Evolutionary conservation across 345 rosid species (phyloP).

Genomic region (Excoecaria agallocha): DNA sequence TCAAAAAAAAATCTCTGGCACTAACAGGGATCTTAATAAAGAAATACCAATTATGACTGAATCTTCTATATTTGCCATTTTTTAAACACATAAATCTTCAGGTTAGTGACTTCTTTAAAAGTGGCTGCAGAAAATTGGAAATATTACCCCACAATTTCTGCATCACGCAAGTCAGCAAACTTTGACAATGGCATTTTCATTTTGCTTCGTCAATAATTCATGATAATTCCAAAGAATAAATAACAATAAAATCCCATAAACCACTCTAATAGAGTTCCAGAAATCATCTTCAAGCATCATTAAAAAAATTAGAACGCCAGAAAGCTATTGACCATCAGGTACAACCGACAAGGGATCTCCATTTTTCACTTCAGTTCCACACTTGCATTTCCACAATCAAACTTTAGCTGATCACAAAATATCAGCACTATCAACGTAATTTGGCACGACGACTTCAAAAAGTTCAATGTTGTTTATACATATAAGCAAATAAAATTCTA

Average conservation of each 20-base stretch:
- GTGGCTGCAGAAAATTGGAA: too few relatives aligned
- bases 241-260: neutral
- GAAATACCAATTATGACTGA: too few relatives aligned
- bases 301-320: neutral
- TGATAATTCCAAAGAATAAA: too few relatives aligned
- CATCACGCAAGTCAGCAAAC: too few relatives aligned
- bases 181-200: too few relatives aligned
- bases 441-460: neutral
- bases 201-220: too few relatives aligned
- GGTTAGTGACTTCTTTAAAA: too few relatives aligned
- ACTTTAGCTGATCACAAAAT: neutral
- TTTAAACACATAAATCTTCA: too few relatives aligned
- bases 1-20: too few relatives aligned
- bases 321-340: neutral
- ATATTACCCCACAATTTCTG: too few relatives aligned
- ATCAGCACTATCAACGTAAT: neutral
- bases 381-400: neutral
- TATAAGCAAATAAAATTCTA: constrained; percentile 5
- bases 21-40: too few relatives aligned
- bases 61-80: too few relatives aligned
- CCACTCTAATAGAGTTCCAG: neutral
- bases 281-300: neutral
- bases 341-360: neutral
- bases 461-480: constrained; percentile 2
- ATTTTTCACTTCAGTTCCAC: neutral